These are phyloP conservation scores for Arthrinium puccinioides DNA, from an alignment of 2,329 filamentous ascomycete genomes.

Conservation along the genomic window DNA sequence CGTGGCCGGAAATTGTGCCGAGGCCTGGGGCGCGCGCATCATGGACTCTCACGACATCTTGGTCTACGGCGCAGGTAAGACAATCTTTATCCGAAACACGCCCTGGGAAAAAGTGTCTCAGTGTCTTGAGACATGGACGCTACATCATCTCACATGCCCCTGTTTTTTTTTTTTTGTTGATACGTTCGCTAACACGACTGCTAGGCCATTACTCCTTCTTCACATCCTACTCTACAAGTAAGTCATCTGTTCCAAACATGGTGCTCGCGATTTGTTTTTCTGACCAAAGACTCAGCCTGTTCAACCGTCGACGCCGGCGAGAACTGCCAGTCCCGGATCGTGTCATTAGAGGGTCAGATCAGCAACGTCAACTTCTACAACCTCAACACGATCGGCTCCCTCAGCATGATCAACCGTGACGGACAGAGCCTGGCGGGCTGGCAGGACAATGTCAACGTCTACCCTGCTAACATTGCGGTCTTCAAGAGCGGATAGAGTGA, in stretches of 20 bases:
- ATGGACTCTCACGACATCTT: slow-evolving; percentile 42
- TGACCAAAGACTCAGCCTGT: slow-evolving; percentile 23
- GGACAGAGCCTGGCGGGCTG: slow-evolving; percentile 20
- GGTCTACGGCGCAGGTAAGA: slow-evolving; percentile 50
- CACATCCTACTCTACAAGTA: slow-evolving; percentile 46
- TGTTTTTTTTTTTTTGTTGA: too few relatives aligned
- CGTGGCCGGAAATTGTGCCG: slow-evolving; percentile 30
- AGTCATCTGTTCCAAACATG: too few relatives aligned
- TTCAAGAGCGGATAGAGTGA: slow-evolving; percentile 17
- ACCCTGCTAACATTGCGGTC: slow-evolving; percentile 21
- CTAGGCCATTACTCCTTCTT: slow-evolving; percentile 57
- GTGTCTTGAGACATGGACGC: too few relatives aligned
- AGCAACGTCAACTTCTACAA: slow-evolving; percentile 33
- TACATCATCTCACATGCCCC: too few relatives aligned
- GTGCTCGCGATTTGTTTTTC: background rate
- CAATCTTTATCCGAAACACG: too few relatives aligned
- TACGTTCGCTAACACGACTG: too few relatives aligned
- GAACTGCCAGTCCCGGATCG: slow-evolving; percentile 31
- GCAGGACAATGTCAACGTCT: slow-evolving; percentile 23
- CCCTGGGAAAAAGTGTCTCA: too few relatives aligned
- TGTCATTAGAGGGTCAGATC: slow-evolving; percentile 27
- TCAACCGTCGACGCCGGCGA: slow-evolving; percentile 24
- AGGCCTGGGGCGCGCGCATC: slow-evolving; percentile 54
- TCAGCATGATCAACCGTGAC: slow-evolving; percentile 28
- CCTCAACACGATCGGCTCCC: slow-evolving; percentile 37